These are phyloP conservation scores for Lathyrus sativus DNA, from an alignment of 306 rosid species.

Conservation along the genomic window DNA sequence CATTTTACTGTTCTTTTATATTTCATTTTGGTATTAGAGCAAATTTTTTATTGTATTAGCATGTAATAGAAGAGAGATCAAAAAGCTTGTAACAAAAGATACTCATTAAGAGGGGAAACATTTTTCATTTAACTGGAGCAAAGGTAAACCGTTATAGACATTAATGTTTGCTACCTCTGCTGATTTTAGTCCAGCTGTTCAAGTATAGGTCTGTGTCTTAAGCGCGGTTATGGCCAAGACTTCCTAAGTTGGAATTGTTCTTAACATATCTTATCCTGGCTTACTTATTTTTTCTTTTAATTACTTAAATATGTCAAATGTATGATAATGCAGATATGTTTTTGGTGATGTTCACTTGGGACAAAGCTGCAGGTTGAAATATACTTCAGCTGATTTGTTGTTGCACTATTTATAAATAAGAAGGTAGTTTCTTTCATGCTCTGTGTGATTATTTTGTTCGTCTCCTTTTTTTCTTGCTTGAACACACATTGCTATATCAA, in stretches of 20 bases:
- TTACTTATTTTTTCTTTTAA: neutral
- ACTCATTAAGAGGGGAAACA: neutral
- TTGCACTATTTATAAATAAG: slow-evolving; percentile 66
- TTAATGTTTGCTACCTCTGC: neutral
- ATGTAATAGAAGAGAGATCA: neutral
- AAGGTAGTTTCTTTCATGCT: slow-evolving; percentile 51
- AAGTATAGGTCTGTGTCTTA: neutral
- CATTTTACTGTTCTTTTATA: neutral
- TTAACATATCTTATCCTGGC: neutral
- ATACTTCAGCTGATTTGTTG: slow-evolving; percentile 56
- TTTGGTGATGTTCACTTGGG: slow-evolving; percentile 99
- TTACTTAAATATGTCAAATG: slow-evolving; percentile 23
- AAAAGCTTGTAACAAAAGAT: neutral
- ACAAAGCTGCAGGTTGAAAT: slow-evolving; percentile 94
- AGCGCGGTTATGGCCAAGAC: neutral
- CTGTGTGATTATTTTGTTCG: slow-evolving; percentile 8
- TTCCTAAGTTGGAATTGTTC: slow-evolving; percentile 6
- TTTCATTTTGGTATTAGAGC: neutral
- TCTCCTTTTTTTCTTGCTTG: neutral
- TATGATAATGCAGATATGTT: slow-evolving; percentile 62
- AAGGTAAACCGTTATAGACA: neutral
- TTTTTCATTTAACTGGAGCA: slow-evolving; percentile 8
- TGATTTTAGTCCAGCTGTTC: neutral
- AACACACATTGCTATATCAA: neutral
- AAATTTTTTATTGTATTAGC: neutral